Percentiles rank a stretch among this genome's conserved stretches.
Evolutionary conservation across 495 filamentous ascomycete genomes (phyloP).

Genomic region (Penicillium coprophilum): DNA sequence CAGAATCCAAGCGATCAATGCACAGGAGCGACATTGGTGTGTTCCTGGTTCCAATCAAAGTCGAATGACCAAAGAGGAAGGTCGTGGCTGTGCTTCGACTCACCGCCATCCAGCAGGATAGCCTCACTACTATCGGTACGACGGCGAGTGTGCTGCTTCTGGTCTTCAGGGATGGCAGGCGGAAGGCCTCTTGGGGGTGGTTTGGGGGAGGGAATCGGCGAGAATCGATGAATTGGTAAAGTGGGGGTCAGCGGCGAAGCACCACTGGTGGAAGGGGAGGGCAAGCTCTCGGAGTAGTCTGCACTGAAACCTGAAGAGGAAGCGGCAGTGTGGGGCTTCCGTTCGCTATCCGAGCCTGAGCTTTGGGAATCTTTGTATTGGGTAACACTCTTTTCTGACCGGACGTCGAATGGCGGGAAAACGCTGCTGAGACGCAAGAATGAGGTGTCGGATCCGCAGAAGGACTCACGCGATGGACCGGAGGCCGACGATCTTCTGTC

Average conservation of each 20-base stretch:
- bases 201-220: slow-evolving; percentile 41
- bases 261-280: slow-evolving; percentile 39
- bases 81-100: slow-evolving; percentile 27
- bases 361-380: slow-evolving; percentile 35
- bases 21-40: slow-evolving; percentile 34
- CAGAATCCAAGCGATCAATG: slow-evolving; percentile 27
- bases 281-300: slow-evolving; percentile 41
- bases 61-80: slow-evolving; percentile 46
- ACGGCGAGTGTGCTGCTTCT: slow-evolving; percentile 41
- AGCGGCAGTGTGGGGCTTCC: slow-evolving; percentile 36
- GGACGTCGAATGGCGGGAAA: slow-evolving; percentile 26
- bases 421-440: slow-evolving; percentile 46
- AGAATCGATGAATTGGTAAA: slow-evolving; percentile 47
- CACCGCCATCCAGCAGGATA: slow-evolving; percentile 34
- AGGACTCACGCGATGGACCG: slow-evolving; percentile 38
- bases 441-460: slow-evolving; percentile 42
- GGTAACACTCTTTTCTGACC: slow-evolving; percentile 32
- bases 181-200: slow-evolving; percentile 41
- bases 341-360: slow-evolving; percentile 38
- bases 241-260: slow-evolving; percentile 48
- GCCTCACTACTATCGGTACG: slow-evolving; percentile 49
- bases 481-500: slow-evolving; percentile 37
- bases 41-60: slow-evolving; percentile 41
- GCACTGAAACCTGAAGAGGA: slow-evolving; percentile 37
- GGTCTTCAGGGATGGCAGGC: slow-evolving; percentile 39